Base-by-base conservation (phyloP, 345 rosid genomes). In the Crucihimalaya himalaica region DNA sequence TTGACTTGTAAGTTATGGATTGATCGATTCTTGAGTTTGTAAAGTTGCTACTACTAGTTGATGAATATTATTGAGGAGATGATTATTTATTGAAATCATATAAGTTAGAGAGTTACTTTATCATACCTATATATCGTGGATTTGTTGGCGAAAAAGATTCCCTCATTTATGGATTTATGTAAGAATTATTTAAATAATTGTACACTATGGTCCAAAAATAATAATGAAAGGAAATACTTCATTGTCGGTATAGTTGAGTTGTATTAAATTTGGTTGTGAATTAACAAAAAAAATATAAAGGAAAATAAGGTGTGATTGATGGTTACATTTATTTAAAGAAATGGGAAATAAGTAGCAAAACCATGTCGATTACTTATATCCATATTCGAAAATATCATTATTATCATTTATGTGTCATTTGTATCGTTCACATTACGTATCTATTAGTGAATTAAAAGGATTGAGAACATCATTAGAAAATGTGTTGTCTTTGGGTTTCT, bases 241-340 rank as follows among this genome's bases (percentile, higher is more conserved):
- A 5, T 55, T 70, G 75, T 70, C 71, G 54, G 80, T 70, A 61
- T 63, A 63, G 80, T 76, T 76, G 71, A 68, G 66, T 62, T 69
- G 61, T 55, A 70, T 63, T 70, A 70, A 70, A 45, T 63, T 55
- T 76, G 75, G 72, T 56, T 56, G 71, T 0, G 71, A 73, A 37
- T 64, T 73, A 43, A 46, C 35, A 39, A 20, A 47, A 34, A 35
- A 35, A 66, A 21, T 34, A 9, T 27, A 62, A 42, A 23, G 28
- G 9, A 15, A 21, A 42, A 28, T 53, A 29, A 13, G 55, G 31
- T 39, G 70, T 72, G 63, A 68, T 57, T 48, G 27, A 74, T 37
- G 67, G 45, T 27, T 18, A 46, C 15, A 57, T 66, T 57, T 32
- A 29, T 59, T 67, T 57, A 2, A 13, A 20, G 8, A 42, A 68